Base-by-base conservation (phyloP, 441 rosid genomes). In the Corymbia calophylla region DNA sequence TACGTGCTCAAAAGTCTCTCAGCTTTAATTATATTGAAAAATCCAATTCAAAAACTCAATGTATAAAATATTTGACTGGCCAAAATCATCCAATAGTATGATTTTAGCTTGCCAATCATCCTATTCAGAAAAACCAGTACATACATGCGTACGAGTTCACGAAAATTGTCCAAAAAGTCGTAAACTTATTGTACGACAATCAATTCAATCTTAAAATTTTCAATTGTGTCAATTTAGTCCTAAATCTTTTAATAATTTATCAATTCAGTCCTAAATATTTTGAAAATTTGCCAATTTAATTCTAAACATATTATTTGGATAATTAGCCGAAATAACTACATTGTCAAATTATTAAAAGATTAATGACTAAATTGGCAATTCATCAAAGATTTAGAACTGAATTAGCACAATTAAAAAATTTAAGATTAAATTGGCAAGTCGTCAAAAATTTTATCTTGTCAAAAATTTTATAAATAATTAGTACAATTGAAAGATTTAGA, bases 401-500 rank as follows among this genome's bases (percentile, higher is more conserved):
- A 21, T 56, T 21, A 21, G 2, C 14, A 58, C 0, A 25, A 0
- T 25, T 58, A 0, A 58, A 58, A 25, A 0, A 1, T 25, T 58
- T 58, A 58, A 0, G 0, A 58, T 1, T 58, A 25, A 58, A 10
- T 58, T 58, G 6, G 1, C 14, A 58, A 58, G 23, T 23, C 3
- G 0, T 23, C 23, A 58, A 56, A 56, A 23, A n/a, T n/a, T n/a
- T n/a, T n/a, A n/a, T n/a, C n/a, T n/a, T n/a, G n/a, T n/a, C n/a
- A n/a, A n/a, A n/a, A n/a, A 0, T 8, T 3, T 23, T 9, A 23
- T 23, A 0, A 23, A 23, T 58, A 10, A 58, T 58, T 58, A 4
- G 0, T 23, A 9, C 0, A 23, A 23, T 2, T 0, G 0, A 56
- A 58, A 58, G 3, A 13, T 4, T 25, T 58, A 25, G 0, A 10